These are phyloP conservation scores for Glycine tomentella DNA, from an alignment of 306 rosid species.

Conservation along the genomic window DNA sequence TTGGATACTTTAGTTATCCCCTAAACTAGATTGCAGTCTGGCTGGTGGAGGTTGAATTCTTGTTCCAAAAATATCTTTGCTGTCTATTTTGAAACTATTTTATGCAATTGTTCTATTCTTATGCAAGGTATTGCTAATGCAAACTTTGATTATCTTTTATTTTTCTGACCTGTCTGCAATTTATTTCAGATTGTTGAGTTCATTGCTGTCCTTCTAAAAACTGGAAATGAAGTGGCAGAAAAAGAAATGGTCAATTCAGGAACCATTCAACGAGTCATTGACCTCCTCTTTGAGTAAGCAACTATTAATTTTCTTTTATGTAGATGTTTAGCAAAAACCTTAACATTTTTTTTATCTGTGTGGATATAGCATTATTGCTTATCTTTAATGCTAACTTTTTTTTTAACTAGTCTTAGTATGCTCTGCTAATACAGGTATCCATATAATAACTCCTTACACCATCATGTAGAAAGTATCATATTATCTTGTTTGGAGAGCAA, in stretches of 20 bases:
- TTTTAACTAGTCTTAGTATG: conserved; percentile 30
- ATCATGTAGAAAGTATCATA: conserved; percentile 90
- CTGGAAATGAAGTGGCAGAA: conserved; percentile 85
- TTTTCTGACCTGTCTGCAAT: conserved; percentile 36
- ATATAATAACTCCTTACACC: conserved; percentile 85
- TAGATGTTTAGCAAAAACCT: conserved; percentile 11
- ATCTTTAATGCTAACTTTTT: conserved; percentile 15
- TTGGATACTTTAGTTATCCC: conserved; percentile 5
- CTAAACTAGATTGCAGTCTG: conserved; percentile 25
- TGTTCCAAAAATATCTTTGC: background rate
- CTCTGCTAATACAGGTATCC: conserved; percentile 78
- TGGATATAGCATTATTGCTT: conserved; percentile 30
- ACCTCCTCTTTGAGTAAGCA: conserved; percentile 96
- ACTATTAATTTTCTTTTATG: conserved; percentile 6
- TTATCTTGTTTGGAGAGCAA: conserved; percentile 89
- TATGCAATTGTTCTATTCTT: no score
- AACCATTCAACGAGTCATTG: conserved; percentile 80
- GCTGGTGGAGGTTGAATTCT: conserved; percentile 10
- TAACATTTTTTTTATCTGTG: background rate
- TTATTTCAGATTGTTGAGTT: conserved; percentile 88
- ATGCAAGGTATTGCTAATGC: background rate
- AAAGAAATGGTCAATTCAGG: conserved; percentile 89
- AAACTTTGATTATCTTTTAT: conserved; percentile 17
- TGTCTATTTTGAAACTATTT: background rate
- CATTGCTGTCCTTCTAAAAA: conserved; percentile 85